Base-by-base conservation (phyloP, 768 basidiomycete species). In the Agrocybe pediades region DNA sequence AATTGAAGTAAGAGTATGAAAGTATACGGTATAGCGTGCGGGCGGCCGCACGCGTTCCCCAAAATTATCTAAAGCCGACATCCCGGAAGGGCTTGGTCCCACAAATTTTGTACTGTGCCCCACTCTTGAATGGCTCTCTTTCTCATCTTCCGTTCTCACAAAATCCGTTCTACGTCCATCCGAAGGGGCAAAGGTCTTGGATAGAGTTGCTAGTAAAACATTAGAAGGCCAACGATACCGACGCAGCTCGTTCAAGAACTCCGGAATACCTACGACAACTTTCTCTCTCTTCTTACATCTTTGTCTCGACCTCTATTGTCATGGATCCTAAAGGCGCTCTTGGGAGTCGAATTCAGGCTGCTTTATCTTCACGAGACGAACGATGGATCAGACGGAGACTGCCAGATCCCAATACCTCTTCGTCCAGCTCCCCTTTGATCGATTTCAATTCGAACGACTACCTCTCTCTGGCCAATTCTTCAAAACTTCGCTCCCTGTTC, bases 391-490 rank as follows among this genome's bases (percentile, higher is more conserved):
- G 85, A n/a, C 82, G 90, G 36, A 74, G 80, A 20, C 81, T 94
- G 1, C 88, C 90, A 4, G 74, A 83, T 52, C 79, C 80, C 0
- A 67, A 69, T 40, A 69, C 78, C 17, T 67, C 79, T 27, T 68
- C 72, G 6, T 68, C 73, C 13, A 55, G 41, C 33, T 60, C 64
- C 0, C 62, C 65, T 50, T 57, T 76, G 20, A 71, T 79, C 49
- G 90, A 94, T 65, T 92, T 93, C 68, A 88, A 80, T n/a, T 90
- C 92, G 2, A 97, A 96, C 69, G 93, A 97, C 70, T 97, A 95
- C 70, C 87, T 97, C 49, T 93, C 92, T 0, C 78, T 97, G 21
- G 75, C 93, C 1, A 68, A 74, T 17, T 90, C 86, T 2, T 61
- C 76, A 1, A 56, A 60, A 17, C 77, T 95, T 11, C 86, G 87